Conservation (phyloP, 257 asterid genomes). For the Solanum pennellii region DNA sequence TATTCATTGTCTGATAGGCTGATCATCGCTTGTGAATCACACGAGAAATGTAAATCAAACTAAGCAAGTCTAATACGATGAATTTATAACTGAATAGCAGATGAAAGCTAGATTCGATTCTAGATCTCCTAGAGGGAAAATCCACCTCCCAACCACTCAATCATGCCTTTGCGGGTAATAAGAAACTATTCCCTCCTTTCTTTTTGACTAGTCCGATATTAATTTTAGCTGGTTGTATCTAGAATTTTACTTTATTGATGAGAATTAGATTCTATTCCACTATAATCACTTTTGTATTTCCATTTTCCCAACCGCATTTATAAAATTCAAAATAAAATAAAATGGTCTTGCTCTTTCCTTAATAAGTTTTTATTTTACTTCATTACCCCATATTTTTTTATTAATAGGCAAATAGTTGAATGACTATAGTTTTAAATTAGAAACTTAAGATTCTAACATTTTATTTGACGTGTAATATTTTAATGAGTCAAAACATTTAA, state of each 20-base stretch:
- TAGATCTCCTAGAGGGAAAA: accelerated
- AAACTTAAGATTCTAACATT: background rate
- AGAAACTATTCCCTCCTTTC: no score
- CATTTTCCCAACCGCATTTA: background rate
- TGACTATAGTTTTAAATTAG: background rate
- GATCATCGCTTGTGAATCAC: no score
- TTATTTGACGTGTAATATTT: background rate
- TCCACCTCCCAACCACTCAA: no score
- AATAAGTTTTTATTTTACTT: background rate
- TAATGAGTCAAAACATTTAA: background rate
- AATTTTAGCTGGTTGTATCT: background rate
- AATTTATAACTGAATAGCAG: no score
- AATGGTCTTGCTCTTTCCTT: background rate
- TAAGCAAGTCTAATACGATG: accelerated
- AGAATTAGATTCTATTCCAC: background rate
- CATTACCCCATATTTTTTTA: background rate
- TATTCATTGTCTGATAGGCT: no score
- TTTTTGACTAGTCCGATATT: background rate
- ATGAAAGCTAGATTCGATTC: no score
- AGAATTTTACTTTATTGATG: background rate
- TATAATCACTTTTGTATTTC: no score
- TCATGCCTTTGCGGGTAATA: no score
- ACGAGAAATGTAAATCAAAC: no score
- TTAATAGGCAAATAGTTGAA: background rate
- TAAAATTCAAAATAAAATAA: no score